Conservation (phyloP, 2,329 filamentous ascomycete genomes). For the Dryadomyces sulphureus region DNA sequence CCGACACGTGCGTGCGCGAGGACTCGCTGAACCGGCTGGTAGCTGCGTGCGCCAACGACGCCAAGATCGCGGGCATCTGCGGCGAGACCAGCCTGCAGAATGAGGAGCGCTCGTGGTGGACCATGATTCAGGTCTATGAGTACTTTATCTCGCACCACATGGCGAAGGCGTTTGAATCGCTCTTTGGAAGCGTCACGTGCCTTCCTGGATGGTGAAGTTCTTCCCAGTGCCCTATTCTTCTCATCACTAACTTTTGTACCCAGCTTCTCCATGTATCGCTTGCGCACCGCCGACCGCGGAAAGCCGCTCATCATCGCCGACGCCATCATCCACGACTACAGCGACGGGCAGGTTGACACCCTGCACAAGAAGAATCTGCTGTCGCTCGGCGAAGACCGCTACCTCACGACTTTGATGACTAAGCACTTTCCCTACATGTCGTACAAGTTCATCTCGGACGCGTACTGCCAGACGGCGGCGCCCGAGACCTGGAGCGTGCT, state of each 20-base stretch:
- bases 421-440: constrained; percentile 94
- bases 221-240: background rate
- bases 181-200: constrained; percentile 97
- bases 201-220: constrained; percentile 86
- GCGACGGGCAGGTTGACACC: constrained; percentile 79
- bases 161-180: constrained; percentile 90
- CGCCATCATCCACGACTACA: constrained; percentile 74
- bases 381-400: constrained; percentile 92
- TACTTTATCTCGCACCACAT: constrained; percentile 98
- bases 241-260: background rate
- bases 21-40: constrained; percentile 89
- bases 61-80: constrained; percentile 93
- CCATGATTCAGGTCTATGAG: constrained; percentile 99
- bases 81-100: constrained; percentile 95
- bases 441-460: constrained; percentile 90
- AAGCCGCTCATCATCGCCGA: constrained; percentile 90
- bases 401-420: constrained; percentile 92
- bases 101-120: constrained; percentile 92
- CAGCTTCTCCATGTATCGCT: constrained; percentile 94
- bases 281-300: constrained; percentile 85
- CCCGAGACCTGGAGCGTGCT: constrained; percentile 90
- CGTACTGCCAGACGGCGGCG: constrained; percentile 83
- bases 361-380: constrained; percentile 94
- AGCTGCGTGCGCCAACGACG: constrained; percentile 81
- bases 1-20: constrained; percentile 85